Base-by-base conservation (phyloP, 805 yeast species). In the Spathaspora girioi region DNA sequence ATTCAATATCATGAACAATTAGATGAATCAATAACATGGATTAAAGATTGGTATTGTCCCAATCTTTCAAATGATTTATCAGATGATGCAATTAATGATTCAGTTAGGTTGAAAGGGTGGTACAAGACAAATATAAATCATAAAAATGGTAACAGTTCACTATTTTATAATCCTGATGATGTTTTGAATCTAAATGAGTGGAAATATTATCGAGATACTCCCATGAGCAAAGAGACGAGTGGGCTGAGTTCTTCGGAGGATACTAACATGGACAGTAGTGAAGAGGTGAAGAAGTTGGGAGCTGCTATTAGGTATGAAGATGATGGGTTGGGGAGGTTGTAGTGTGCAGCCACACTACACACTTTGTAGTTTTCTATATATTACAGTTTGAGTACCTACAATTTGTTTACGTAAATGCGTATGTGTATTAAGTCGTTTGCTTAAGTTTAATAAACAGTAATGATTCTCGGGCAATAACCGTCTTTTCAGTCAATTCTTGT, bases 381-480 rank as follows among this genome's bases (percentile, higher is more conserved):
- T 7, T n/a, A 35, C 40, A 35, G 18, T 7, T n/a, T 35, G 14
- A 10, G 40, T 35, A 32, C 14, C 15, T 35, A 23, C 26, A 23
- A 23, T 23, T 3, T 35, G 14, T 18, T 3, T 10, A 15, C 9
- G 17, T 35, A n/a, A n/a, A n/a, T n/a, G n/a, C n/a, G 40, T 35
- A 31, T 35, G 5, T n/a, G 3, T 35, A 9, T 35, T n/a, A n/a
- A 31, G 9, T 31, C 35, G n/a, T n/a, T 12, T 45, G 35, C 26
- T 53, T 55, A 6, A 83, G 62, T n/a, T 75, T 70, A 12, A 87
- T 54, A 52, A 87, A 80, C 5, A 82, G 72, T 4, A 85, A 63
- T 3, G 92, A 86, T 43, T 78, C 72, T 56, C 92, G 73, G 0
- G 92, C 94, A 5, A 59, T 59, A 2, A 61, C 64, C 1, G 82